Conservation (phyloP, 2,329 filamentous ascomycete species). For the Colletotrichum sp. region DNA sequence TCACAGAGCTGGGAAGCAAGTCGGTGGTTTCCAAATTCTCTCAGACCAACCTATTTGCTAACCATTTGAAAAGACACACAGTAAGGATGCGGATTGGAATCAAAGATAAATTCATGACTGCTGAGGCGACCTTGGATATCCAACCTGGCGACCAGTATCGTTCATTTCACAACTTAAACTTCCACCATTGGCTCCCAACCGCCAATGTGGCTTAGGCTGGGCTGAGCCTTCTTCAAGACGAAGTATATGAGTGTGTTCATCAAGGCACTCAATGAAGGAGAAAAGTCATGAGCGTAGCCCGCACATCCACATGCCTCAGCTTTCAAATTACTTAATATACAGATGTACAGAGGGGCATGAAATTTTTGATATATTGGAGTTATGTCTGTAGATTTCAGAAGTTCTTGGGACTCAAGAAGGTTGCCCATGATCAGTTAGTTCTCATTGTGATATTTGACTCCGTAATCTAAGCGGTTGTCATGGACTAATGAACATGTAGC, state of each 20-base stretch:
- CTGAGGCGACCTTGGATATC: not conserved
- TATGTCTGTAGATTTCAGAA: not conserved
- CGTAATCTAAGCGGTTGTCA: not conserved
- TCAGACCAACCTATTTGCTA: not conserved
- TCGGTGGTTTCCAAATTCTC: not conserved
- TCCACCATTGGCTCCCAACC: not conserved
- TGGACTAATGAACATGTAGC: not conserved
- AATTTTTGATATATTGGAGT: not conserved
- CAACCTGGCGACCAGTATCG: too few relatives aligned
- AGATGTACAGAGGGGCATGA: not conserved
- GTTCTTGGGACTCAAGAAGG: not conserved
- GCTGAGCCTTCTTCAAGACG: not conserved
- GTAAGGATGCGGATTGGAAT: too few relatives aligned
- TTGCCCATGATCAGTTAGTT: not conserved
- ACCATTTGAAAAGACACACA: not conserved
- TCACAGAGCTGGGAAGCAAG: not conserved
- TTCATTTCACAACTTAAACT: not conserved
- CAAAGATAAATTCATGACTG: not conserved
- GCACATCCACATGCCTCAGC: not conserved
- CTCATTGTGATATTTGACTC: not conserved
- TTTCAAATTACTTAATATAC: not conserved
- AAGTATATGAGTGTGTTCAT: not conserved
- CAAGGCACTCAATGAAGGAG: not conserved
- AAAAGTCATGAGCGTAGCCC: not conserved
- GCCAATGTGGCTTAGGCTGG: not conserved